Conservation (phyloP, 208 protist species). For the Leishmania gerbilli region DNA sequence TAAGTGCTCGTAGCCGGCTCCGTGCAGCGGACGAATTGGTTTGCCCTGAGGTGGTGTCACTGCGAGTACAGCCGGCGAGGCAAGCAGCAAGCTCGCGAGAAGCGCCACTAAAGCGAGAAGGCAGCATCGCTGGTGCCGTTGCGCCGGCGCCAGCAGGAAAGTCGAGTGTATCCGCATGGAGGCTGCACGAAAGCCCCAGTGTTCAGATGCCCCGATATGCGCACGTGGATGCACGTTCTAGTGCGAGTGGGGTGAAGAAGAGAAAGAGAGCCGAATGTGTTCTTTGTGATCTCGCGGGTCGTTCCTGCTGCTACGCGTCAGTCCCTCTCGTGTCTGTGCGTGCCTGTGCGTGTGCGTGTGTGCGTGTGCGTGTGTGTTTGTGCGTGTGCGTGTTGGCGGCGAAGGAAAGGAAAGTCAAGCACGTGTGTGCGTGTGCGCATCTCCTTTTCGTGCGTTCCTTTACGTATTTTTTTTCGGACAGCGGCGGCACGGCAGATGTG, state of each 20-base stretch:
- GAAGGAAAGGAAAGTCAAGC: not conserved
- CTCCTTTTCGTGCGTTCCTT: not conserved
- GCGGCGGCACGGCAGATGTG: not conserved
- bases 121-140: not conserved
- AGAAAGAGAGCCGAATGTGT: not conserved
- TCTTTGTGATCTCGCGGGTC: not conserved
- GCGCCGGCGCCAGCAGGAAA: not conserved
- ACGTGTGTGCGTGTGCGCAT: not conserved
- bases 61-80: not conserved
- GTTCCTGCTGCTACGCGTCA: not conserved
- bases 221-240: not conserved
- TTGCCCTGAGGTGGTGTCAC: not conserved
- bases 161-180: not conserved
- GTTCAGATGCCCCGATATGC: not conserved
- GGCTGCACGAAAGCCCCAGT: not conserved
- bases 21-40: slow-evolving; percentile 36
- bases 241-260: not conserved
- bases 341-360: not conserved
- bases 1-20: slow-evolving; percentile 55
- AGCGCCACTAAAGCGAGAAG: not conserved
- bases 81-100: slow-evolving; percentile 3
- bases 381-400: not conserved
- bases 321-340: not conserved
- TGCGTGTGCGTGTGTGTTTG: not conserved
- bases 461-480: not conserved